Conservation (phyloP, 805 yeast species). For the Cyberlindnera meyerae region DNA sequence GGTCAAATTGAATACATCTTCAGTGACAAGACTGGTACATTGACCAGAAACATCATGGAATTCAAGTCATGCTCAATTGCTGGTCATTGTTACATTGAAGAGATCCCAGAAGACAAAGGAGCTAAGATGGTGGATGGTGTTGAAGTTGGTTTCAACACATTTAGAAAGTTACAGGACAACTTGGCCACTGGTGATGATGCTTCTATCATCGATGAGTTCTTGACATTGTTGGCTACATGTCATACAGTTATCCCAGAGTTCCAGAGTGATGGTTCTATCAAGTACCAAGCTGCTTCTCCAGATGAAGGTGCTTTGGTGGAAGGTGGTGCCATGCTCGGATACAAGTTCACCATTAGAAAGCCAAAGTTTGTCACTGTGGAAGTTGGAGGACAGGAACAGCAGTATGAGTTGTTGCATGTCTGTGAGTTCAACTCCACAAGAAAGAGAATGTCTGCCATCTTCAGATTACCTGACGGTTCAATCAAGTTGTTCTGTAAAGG, state of each 20-base stretch:
- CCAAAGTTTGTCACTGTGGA: constrained; percentile 77
- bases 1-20: constrained; percentile 96
- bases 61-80: constrained; percentile 91
- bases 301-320: constrained; percentile 98
- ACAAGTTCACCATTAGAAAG: constrained; percentile 74
- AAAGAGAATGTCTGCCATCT: constrained; percentile 94
- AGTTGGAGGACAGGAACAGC: constrained; percentile 42
- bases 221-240: constrained; percentile 82
- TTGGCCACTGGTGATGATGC: constrained; percentile 43
- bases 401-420: constrained; percentile 77
- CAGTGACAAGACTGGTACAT: constrained; percentile 96
- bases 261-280: constrained; percentile 57
- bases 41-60: constrained; percentile 95
- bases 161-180: constrained; percentile 53
- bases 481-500: constrained; percentile 91
- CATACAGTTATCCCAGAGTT: constrained; percentile 97
- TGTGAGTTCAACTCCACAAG: constrained; percentile 98
- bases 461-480: constrained; percentile 90
- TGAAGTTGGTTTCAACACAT: constrained; percentile 73
- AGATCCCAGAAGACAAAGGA: constrained; percentile 85
- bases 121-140: constrained; percentile 73
- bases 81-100: constrained; percentile 82
- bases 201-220: constrained; percentile 61
- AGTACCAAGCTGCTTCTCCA: constrained; percentile 98
- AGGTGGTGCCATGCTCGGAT: constrained; percentile 90